Evolutionary conservation across 2,329 filamentous ascomycete genomes (phyloP), one percentile per base, ranked within the genome.

Genomic region (Claviceps maximensis): DNA sequence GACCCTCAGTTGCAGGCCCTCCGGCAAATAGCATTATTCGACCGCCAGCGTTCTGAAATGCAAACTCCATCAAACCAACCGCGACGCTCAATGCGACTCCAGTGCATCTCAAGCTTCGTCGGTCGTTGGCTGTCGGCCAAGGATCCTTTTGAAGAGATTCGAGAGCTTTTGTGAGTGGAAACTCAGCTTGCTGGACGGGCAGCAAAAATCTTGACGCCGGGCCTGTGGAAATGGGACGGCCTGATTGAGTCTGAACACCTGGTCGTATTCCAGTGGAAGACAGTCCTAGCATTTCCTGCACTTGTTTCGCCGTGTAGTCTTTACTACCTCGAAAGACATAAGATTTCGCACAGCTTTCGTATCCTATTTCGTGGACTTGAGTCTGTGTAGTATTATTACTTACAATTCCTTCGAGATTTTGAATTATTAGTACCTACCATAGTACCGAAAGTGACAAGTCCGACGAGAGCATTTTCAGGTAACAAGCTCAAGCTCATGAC

Each of bases 261-360:
- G 89, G 89, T 58, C 93, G 83, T 58, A 89, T 69, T 38, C 82
- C 82, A 25, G 86, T 76, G 21, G 85, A 79, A 48, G 84, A 76
- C 52, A 96, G 77, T 29, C 90, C 93, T 50, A 98, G 83, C 93
- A 98, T 98, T 65, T 98, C 93, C 69, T 97, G 91, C n/a, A 98
- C 89, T 67, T 97, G 90, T 73, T 97, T 97, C 52, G 90, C 87
- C n/a, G 84, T 79, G 69, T 98, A 98, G 64, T 98, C 93, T 75
- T 97, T 98, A 76, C 84, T 96, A 41, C 93, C 93, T 53, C 91
- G 83, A 78, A 98, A 98, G 44, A 98, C 93, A 64, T 96, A 98
- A 6, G 91, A 96, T 72, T 97, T 98, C 59, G 93, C 89, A 70
- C 93, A 98, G 71, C 97, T 93, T 53, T 87, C 90, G 67, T 98